These are phyloP conservation scores for Chamaecrista fasciculata DNA, from an alignment of 306 rosid genomes.

Conservation along the genomic window DNA sequence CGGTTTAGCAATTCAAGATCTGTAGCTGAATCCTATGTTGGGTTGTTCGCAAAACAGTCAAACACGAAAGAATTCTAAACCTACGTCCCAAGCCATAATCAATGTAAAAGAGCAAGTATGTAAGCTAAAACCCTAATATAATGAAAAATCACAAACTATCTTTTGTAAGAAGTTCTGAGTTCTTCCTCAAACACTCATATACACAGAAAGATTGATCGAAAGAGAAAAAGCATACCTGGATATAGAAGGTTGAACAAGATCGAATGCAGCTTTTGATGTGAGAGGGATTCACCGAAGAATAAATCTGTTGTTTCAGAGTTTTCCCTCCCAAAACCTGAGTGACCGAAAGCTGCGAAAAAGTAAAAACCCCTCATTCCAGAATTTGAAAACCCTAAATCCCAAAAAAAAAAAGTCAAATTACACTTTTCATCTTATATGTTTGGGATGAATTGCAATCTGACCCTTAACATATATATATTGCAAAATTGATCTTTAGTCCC, in stretches of 20 bases:
- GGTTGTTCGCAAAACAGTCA: background rate
- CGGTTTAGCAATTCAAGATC: background rate
- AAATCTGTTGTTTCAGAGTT: background rate
- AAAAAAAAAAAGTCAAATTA: no score
- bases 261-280: conserved; percentile 10
- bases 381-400: background rate
- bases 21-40: background rate
- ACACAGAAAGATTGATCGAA: background rate
- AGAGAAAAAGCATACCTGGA: conserved; percentile 34
- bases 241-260: background rate
- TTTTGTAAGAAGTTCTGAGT: background rate
- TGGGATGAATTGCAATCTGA: no score
- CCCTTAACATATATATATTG: no score
- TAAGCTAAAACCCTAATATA: conserved; percentile 10
- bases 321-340: conserved; percentile 36
- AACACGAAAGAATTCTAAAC: background rate
- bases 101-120: background rate
- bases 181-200: background rate
- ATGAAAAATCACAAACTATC: background rate
- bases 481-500: no score
- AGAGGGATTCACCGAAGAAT: background rate
- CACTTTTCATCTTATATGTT: no score
- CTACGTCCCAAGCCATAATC: background rate
- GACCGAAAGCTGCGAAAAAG: background rate
- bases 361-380: background rate